Percentiles rank a stretch among this genome's conserved stretches.
Conservation (phyloP, 768 basidiomycete genomes). For the Tylopilus subfusipes region DNA sequence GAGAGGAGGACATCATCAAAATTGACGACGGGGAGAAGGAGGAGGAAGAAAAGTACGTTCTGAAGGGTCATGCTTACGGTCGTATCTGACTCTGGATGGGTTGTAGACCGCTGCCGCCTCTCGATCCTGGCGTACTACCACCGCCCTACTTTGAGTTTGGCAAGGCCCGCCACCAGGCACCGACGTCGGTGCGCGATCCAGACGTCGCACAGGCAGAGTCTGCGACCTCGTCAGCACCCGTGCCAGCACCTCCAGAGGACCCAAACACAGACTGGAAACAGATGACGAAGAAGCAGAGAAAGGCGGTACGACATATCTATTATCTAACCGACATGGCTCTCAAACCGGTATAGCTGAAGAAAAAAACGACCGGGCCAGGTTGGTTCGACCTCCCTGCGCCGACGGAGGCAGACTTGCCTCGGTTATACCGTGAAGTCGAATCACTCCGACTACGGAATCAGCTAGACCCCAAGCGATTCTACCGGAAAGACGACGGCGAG, state of each 20-base stretch:
- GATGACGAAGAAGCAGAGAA: slow-evolving; percentile 69
- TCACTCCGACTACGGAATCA: slow-evolving; percentile 83
- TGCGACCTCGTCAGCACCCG: slow-evolving; percentile 45
- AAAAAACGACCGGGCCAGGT: slow-evolving; percentile 68
- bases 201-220: slow-evolving; percentile 53
- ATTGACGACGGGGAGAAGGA: slow-evolving; percentile 36
- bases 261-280: slow-evolving; percentile 63
- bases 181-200: slow-evolving; percentile 54
- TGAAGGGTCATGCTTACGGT: neutral
- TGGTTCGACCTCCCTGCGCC: slow-evolving; percentile 93
- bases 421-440: slow-evolving; percentile 80
- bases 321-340: neutral
- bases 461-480: slow-evolving; percentile 90
- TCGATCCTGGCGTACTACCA: slow-evolving; percentile 67
- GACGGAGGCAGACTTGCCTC: slow-evolving; percentile 71
- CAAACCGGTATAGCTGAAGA: slow-evolving; percentile 48
- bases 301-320: slow-evolving; percentile 48
- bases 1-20: slow-evolving; percentile 55
- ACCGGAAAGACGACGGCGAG: slow-evolving; percentile 83
- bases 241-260: slow-evolving; percentile 59
- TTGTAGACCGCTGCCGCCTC: slow-evolving; percentile 53
- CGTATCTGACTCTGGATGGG: neutral
- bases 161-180: slow-evolving; percentile 39
- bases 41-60: slow-evolving; percentile 31
- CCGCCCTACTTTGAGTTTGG: slow-evolving; percentile 59